phyloP scores from a whole-genome alignment of 2,329 filamentous ascomycete species.

The Aspergillus ruber region DNA sequence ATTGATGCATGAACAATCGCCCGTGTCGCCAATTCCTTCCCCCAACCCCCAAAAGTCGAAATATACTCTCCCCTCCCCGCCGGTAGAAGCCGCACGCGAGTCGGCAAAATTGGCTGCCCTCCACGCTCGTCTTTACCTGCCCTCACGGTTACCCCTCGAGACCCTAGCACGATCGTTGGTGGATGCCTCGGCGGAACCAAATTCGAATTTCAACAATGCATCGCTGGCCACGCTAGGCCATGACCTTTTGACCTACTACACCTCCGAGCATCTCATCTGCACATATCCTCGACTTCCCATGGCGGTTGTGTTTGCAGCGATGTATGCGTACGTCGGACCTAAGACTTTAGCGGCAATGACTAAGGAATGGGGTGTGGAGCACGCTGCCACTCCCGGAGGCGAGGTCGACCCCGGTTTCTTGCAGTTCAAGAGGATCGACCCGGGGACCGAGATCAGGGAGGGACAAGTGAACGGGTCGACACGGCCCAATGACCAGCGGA shows the following conservation, averaged over 20 bases:
- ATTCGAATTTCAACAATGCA: constrained; percentile 79
- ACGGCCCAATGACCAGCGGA: constrained; percentile 43
- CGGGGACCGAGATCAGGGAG: constrained; percentile 38
- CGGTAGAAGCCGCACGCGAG: constrained; percentile 56
- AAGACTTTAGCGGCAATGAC: constrained; percentile 68
- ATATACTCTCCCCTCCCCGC: constrained; percentile 62
- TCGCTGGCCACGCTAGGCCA: constrained; percentile 74
- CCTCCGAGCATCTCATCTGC: constrained; percentile 78
- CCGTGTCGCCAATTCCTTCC: constrained; percentile 15
- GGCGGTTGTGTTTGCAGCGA: constrained; percentile 75
- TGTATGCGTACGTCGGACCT: constrained; percentile 75
- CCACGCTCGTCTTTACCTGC: constrained; percentile 79
- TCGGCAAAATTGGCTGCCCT: constrained; percentile 91
- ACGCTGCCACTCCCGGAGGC: constrained; percentile 74
- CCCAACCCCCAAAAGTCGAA: constrained; percentile 25
- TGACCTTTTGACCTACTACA: constrained; percentile 81
- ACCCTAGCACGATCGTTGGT: constrained; percentile 81
- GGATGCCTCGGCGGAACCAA: constrained; percentile 73
- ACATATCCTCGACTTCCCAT: constrained; percentile 87
- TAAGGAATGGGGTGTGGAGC: constrained; percentile 85
- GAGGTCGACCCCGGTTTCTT: constrained; percentile 90
- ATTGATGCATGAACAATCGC: constrained; percentile 19
- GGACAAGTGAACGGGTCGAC: constrained; percentile 36
- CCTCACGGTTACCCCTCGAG: constrained; percentile 73
- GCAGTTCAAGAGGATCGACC: constrained; percentile 59